A percentile compares a stretch with the other conserved stretches of the same genome.
These are phyloP conservation scores for Pinus taeda DNA, from an alignment of 75 land plant species.

Conservation along the genomic window DNA sequence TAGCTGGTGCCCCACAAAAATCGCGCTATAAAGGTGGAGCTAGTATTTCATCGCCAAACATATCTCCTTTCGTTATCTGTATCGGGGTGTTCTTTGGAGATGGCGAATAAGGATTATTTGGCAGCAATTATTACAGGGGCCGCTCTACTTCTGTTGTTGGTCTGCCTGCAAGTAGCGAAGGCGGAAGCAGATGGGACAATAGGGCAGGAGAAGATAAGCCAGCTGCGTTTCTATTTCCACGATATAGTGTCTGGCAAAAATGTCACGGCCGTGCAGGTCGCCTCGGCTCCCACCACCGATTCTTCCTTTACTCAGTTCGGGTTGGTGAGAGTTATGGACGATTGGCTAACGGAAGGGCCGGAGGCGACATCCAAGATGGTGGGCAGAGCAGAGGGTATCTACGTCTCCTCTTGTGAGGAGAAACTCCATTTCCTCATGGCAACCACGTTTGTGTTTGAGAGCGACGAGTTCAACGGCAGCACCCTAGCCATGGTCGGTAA, in stretches of 20 bases:
- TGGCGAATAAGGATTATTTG: too few species aligned
- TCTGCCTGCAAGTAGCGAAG: too few species aligned
- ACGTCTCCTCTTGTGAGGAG: constrained; percentile 16
- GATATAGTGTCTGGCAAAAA: constrained; percentile 32
- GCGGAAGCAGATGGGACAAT: background rate
- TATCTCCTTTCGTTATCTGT: too few species aligned
- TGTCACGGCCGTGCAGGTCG: constrained; percentile 29
- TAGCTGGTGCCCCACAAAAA: too few species aligned
- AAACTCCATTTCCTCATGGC: constrained; percentile 28
- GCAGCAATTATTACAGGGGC: too few species aligned
- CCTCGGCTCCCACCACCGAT: constrained; percentile 15
- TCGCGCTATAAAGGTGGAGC: too few species aligned
- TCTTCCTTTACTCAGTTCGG: constrained; percentile 26
- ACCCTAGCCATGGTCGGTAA: constrained; percentile 37
- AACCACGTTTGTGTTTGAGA: constrained; percentile 27
- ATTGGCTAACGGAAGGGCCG: constrained; percentile 43
- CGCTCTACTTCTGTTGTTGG: too few species aligned
- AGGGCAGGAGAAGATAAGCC: constrained; percentile 22
- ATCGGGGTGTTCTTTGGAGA: too few species aligned
- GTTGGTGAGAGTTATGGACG: constrained; percentile 34
- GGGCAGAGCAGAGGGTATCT: constrained; percentile 59
- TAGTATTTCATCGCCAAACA: too few species aligned
- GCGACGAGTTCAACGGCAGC: constrained; percentile 46
- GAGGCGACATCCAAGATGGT: constrained; percentile 31
- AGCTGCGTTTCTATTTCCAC: constrained; percentile 61